Base-by-base conservation (phyloP, 345 rosid genomes). In the Clarkia xantiana region DNA sequence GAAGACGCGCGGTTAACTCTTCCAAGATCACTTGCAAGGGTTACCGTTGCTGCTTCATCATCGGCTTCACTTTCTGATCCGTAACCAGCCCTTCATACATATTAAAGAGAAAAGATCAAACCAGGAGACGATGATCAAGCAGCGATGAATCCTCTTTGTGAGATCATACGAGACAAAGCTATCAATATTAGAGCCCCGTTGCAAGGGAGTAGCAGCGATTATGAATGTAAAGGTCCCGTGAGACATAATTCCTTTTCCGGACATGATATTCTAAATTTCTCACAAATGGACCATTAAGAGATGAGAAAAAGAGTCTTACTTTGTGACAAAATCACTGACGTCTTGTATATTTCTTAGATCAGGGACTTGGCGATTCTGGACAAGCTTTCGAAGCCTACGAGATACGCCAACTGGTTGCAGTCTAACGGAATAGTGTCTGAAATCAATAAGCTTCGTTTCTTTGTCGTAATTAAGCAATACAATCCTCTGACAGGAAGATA, bases 31-130 rank as follows among this genome's bases (percentile, higher is more conserved):
- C 79, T 74, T 12, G 71, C 57, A 69, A 87, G 56, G 49, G 88
- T 82, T 69, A 93, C 95, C 2, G 76, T 80, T 8, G 99, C 95
- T 6, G 94, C 94, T 66, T 93, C 99, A 52, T 82, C 95, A 54
- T 87, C 96, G 42, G 71, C 86, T 76, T 93, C 97, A 55, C 97
- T 93, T 74, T 87, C 99, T 62, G 95, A 84, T 58, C 90, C 99
- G 25, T 84, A 84, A 55, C 95, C 95, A 63, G 78, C 85, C 72
- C 97, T 87, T 70, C 17, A 51, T 54, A 25, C 56, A 53, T 0
- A 39, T 16, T 8, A 25, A 23, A 49, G 25, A 19, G 20, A 23
- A 19, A 16, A 42, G n/a, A 18, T 53, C 9, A 42, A 54, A 22
- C 12, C 7, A 10, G 4, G 36, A 29, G 36, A 29, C 36, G 8